A percentile compares a stretch with the other conserved stretches of the same genome.
phyloP scores from a whole-genome alignment of 2,329 filamentous ascomycete genomes.

The Beauveria sp. region DNA sequence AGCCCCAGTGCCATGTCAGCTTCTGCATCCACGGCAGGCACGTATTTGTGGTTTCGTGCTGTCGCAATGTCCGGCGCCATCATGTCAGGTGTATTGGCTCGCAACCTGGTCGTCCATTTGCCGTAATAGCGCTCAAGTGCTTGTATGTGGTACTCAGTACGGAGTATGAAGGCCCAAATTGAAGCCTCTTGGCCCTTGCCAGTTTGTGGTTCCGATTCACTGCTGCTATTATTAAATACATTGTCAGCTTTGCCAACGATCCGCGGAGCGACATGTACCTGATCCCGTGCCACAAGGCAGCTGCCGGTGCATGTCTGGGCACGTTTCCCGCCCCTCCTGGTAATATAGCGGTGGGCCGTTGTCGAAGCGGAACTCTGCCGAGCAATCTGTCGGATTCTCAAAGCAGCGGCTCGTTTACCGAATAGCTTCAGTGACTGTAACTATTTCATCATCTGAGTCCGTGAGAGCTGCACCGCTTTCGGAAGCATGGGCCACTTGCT shows the following conservation, averaged over 20 bases:
- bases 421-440: neutral
- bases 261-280: neutral
- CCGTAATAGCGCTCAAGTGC: neutral
- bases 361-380: neutral
- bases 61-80: neutral
- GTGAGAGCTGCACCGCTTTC: neutral
- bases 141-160: neutral
- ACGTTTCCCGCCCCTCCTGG: neutral
- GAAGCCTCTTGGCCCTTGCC: neutral
- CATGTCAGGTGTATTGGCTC: neutral
- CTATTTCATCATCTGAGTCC: neutral
- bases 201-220: neutral
- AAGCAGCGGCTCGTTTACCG: neutral
- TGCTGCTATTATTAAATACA: neutral
- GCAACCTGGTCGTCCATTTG: neutral
- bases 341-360: slow-evolving; percentile 1
- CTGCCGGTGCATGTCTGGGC: slow-evolving; percentile 5
- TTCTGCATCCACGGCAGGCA: slow-evolving; percentile 1
- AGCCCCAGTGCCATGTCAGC: slow-evolving; percentile 8
- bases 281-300: slow-evolving; percentile 8
- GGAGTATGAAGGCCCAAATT: neutral
- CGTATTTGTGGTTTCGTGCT: neutral
- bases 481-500: too few relatives aligned
- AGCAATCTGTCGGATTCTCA: neutral
- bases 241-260: neutral